Evolutionary conservation across 1,284 basidiomycete genomes (phyloP).

Genomic region (Leccinum fuscescens): DNA sequence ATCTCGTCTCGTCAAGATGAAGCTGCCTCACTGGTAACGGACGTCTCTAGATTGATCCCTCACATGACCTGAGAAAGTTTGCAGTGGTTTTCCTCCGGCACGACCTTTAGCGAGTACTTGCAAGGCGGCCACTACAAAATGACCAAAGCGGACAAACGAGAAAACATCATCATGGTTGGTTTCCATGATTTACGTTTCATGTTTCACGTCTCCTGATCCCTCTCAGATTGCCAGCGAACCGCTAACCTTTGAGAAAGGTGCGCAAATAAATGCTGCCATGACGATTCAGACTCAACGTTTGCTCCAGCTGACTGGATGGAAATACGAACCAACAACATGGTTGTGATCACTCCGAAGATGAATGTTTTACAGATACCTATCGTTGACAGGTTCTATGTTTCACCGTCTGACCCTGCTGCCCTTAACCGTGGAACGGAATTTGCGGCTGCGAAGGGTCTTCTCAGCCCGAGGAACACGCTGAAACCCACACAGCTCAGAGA

Average conservation of each 20-base stretch:
- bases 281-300: neutral
- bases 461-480: conserved; percentile 49
- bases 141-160: conserved; percentile 94
- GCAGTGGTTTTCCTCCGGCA: conserved; percentile 94
- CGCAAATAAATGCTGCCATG: conserved; percentile 17
- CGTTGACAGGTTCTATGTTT: conserved; percentile 85
- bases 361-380: conserved; percentile 94
- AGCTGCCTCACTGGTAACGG: conserved; percentile 80
- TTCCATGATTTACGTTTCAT: neutral
- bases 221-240: conserved; percentile 84
- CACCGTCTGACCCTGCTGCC: conserved; percentile 71
- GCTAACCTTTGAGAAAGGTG: conserved; percentile 90
- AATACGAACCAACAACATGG: conserved; percentile 92
- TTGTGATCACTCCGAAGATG: conserved; percentile 89
- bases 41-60: neutral
- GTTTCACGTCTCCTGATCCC: conserved; percentile 10
- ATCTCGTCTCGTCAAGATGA: conserved; percentile 90
- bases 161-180: conserved; percentile 85
- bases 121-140: conserved; percentile 90
- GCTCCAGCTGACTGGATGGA: conserved; percentile 89
- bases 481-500: conserved; percentile 19
- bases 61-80: conserved; percentile 4
- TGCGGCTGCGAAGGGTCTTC: conserved; percentile 70
- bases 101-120: conserved; percentile 89
- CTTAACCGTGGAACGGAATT: conserved; percentile 65